Conservation (phyloP, 2,329 filamentous ascomycete species). For the Epichloe coenophiala region DNA sequence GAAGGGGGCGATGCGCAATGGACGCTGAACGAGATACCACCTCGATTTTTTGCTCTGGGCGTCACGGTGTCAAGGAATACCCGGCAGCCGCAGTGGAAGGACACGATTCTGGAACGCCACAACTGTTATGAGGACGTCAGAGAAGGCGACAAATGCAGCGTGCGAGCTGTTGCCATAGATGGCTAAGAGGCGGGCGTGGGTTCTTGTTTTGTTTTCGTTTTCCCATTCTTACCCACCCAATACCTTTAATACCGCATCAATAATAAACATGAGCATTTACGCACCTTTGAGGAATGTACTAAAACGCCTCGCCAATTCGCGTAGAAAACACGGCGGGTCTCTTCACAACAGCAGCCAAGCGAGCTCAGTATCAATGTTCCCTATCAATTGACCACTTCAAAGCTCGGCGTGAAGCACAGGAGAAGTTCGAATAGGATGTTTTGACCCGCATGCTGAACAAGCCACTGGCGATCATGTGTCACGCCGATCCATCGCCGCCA, state of each 20-base stretch:
- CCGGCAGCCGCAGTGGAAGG: neutral
- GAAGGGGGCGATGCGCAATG: neutral
- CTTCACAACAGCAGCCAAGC: too few species aligned
- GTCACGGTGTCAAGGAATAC: conserved; percentile 1
- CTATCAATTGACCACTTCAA: too few species aligned
- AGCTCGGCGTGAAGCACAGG: too few species aligned
- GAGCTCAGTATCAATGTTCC: too few species aligned
- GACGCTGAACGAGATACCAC: neutral
- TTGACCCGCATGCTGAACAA: too few species aligned
- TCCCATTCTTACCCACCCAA: neutral
- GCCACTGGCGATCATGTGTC: too few species aligned
- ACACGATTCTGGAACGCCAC: neutral
- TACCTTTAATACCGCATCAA: neutral
- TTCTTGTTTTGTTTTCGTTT: neutral
- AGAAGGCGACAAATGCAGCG: neutral
- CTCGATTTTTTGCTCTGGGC: conserved; percentile 1
- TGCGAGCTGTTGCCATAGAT: neutral
- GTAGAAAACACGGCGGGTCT: too few species aligned
- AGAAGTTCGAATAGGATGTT: too few species aligned
- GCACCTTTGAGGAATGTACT: neutral
- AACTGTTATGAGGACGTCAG: neutral
- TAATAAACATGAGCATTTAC: neutral
- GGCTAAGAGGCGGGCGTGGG: neutral
- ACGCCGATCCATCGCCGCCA: neutral
- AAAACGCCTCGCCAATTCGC: neutral